Evolutionary conservation across 805 yeast species (phyloP).

Genomic region (Lipomyces orientalis): DNA sequence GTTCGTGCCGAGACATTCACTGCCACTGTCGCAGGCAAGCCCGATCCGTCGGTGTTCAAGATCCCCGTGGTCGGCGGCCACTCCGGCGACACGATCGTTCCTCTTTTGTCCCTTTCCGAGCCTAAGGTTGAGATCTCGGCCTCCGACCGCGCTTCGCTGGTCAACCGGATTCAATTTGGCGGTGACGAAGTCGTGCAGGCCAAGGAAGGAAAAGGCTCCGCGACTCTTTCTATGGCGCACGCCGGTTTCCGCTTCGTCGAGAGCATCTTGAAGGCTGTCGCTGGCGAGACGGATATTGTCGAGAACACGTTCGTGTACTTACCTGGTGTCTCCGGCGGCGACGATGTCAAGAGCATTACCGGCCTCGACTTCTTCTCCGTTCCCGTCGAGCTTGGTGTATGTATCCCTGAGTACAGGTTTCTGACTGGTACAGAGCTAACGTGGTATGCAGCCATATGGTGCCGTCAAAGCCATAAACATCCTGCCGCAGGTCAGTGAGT

Average conservation of each 20-base stretch:
- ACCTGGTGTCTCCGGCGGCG: conserved; percentile 55
- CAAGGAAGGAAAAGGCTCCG: conserved; percentile 92
- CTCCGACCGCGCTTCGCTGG: conserved; percentile 58
- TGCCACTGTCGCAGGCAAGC: conserved; percentile 56
- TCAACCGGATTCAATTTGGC: conserved; percentile 92
- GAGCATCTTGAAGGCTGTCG: conserved; percentile 50
- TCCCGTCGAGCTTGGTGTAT: conserved; percentile 87
- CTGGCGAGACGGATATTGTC: conserved; percentile 29
- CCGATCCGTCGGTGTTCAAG: conserved; percentile 55
- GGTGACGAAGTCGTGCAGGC: conserved; percentile 98
- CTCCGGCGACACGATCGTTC: conserved; percentile 93
- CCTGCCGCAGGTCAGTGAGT: conserved; percentile 71
- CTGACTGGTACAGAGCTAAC: neutral
- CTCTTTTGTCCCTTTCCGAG: conserved; percentile 62
- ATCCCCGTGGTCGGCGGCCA: conserved; percentile 92
- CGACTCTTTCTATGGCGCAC: conserved; percentile 94
- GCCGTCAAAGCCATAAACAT: conserved; percentile 62
- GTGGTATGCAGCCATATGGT: conserved; percentile 56
- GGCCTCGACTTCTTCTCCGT: conserved; percentile 94
- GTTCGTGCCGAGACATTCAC: conserved; percentile 87
- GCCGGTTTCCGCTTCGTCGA: conserved; percentile 86
- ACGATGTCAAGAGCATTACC: conserved; percentile 79
- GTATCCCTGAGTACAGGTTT: conserved; percentile 38
- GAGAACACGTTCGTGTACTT: conserved; percentile 37
- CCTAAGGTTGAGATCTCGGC: conserved; percentile 47